phyloP scores from a whole-genome alignment of 2,329 filamentous ascomycete genomes.

The Fusarium hostae region DNA sequence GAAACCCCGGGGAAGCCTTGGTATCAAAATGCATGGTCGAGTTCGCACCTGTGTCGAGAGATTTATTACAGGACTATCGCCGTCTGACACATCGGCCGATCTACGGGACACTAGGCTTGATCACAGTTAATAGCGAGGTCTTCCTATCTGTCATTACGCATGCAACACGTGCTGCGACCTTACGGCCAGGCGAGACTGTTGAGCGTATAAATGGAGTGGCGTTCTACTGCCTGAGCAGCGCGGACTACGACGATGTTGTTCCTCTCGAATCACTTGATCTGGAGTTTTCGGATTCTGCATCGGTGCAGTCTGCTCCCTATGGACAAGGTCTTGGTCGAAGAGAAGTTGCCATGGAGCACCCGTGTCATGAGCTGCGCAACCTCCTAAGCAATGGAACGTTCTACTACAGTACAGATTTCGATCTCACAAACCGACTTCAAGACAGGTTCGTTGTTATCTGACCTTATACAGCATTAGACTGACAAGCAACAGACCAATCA shows the following conservation, averaged over 20 bases:
- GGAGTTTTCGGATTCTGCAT: conserved; percentile 59
- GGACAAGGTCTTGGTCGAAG: conserved; percentile 66
- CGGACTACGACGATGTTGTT: conserved; percentile 84
- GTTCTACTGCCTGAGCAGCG: conserved; percentile 91
- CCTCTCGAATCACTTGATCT: conserved; percentile 63
- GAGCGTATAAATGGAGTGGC: conserved; percentile 88
- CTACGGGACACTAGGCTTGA: conserved; percentile 87
- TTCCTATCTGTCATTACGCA: conserved; percentile 91
- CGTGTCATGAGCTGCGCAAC: conserved; percentile 90
- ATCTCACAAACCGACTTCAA: conserved; percentile 92
- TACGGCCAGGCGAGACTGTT: conserved; percentile 88
- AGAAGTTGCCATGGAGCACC: conserved; percentile 82
- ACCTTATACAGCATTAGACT: conserved; percentile 3
- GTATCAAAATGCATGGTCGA: conserved; percentile 85
- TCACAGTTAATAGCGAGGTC: conserved; percentile 84
- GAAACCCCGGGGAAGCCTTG: conserved; percentile 55
- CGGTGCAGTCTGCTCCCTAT: conserved; percentile 54
- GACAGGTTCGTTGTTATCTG: conserved; percentile 68
- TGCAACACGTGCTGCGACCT: conserved; percentile 79
- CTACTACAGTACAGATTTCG: conserved; percentile 98
- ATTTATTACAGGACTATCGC: conserved; percentile 80
- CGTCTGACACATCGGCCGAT: conserved; percentile 78
- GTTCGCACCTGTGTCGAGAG: conserved; percentile 73
- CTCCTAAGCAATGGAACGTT: conserved; percentile 93
- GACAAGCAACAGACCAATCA: conserved; percentile 67